These are phyloP conservation scores for Stachybotrys chlorohalonatus DNA, from an alignment of 2,329 filamentous ascomycete species.

Conservation along the genomic window DNA sequence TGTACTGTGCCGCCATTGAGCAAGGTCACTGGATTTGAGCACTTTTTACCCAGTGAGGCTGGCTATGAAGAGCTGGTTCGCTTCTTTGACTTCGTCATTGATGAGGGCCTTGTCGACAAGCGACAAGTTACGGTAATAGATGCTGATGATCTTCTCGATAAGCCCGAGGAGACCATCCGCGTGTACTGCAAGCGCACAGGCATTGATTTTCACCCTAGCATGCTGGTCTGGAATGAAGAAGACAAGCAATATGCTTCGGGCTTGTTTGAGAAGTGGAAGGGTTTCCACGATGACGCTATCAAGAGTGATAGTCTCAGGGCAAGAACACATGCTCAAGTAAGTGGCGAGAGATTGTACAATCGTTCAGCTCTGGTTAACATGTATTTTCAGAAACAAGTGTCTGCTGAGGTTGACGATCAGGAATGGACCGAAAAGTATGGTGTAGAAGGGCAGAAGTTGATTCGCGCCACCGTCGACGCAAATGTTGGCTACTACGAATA, in stretches of 20 bases:
- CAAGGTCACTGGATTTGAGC: conserved; percentile 71
- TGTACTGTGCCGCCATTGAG: conserved; percentile 86
- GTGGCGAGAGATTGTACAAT: conserved; percentile 12
- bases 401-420: conserved; percentile 55
- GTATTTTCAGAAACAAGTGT: conserved; percentile 40
- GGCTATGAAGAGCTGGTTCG: conserved; percentile 83
- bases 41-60: conserved; percentile 81
- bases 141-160: conserved; percentile 86
- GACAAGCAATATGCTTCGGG: conserved; percentile 63
- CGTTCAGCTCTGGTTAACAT: background rate
- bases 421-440: conserved; percentile 72
- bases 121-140: conserved; percentile 77
- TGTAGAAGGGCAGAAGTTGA: conserved; percentile 58
- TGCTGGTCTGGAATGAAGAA: conserved; percentile 78
- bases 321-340: conserved; percentile 53
- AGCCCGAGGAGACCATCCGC: conserved; percentile 65
- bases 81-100: conserved; percentile 76
- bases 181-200: conserved; percentile 77
- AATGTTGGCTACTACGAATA: conserved; percentile 73
- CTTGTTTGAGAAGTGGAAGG: conserved; percentile 93
- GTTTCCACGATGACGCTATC: conserved; percentile 94
- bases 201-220: conserved; percentile 63
- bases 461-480: conserved; percentile 60
- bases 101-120: conserved; percentile 61
- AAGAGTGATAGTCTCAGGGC: conserved; percentile 68